Evolutionary conservation across 495 filamentous ascomycete species (phyloP), one percentile per base, ranked within the genome.

Genomic region (Chaetomium tenue): DNA sequence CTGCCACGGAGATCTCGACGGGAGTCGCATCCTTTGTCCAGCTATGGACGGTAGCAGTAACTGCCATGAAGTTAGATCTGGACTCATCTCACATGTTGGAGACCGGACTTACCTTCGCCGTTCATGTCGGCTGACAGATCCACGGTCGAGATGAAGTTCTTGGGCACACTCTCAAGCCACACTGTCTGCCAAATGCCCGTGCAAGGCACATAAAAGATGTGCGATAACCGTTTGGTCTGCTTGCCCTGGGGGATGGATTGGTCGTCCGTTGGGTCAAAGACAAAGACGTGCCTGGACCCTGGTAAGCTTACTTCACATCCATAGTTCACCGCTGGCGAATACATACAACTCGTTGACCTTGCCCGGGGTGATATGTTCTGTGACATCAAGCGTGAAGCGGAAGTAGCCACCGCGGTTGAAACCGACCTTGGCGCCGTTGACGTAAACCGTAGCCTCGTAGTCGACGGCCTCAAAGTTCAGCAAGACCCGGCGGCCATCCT

Each of bases 391-490:
- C 0, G 76, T 75, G 67, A 89, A 89, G 8, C 80, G 77, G 65
- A 80, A 87, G 68, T 88, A 89, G 2, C 87, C 87, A 26, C 88
- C 87, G 16, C 77, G 77, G 55, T 90, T 77, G 58, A 79, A 82
- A 5, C 78, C 82, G 11, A 79, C 81, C 11, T 83, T 58, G 39
- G 79, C 58, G 0, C 84, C 84, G 62, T 90, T 89, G 68, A 90
- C 75, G 57, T 83, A 87, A 1, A 90, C 83, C 0, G 83, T 86
- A 0, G 87, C 84, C 66, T 88, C 81, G 64, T 89, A 86, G 64
- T 90, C 88, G 12, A 89, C 85, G 1, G 88, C 88, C 50, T 83
- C 88, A 59, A 90, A 90, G 57, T 88, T 84, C n/a, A 90, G 77
- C 58, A 88, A 59, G 5, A 88, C 74, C 0, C 71, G 70, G 16